Evolutionary conservation across 2,329 filamentous ascomycete genomes (phyloP).

Genomic region (Aureobasidium musti): DNA sequence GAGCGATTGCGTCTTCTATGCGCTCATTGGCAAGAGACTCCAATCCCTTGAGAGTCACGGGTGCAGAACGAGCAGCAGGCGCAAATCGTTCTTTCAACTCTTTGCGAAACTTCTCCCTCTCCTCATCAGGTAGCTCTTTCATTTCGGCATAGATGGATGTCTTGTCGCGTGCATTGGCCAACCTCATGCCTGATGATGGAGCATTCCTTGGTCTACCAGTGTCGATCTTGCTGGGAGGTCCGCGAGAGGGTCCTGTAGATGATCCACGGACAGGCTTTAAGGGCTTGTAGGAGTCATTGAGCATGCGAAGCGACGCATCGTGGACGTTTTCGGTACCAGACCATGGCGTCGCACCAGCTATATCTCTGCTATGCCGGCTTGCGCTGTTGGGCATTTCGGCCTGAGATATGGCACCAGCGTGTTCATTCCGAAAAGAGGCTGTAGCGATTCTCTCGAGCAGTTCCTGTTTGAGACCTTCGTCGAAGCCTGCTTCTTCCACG

Average conservation of each 20-base stretch:
- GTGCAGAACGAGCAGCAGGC: conserved; percentile 70
- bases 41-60: conserved; percentile 75
- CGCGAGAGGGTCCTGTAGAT: conserved; percentile 41
- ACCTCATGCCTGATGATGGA: conserved; percentile 49
- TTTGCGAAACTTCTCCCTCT: conserved; percentile 69
- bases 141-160: conserved; percentile 58
- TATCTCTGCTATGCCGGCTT: conserved; percentile 66
- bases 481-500: conserved; percentile 64
- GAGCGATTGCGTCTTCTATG: conserved; percentile 90
- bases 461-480: conserved; percentile 59
- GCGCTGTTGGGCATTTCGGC: conserved; percentile 60
- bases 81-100: conserved; percentile 81
- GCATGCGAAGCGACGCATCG: conserved; percentile 80
- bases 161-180: conserved; percentile 61
- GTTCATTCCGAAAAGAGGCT: conserved; percentile 56
- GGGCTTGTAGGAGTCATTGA: conserved; percentile 63
- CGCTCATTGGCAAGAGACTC: conserved; percentile 83
- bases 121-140: conserved; percentile 65
- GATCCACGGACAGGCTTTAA: conserved; percentile 45
- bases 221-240: conserved; percentile 49
- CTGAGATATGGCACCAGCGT: conserved; percentile 57
- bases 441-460: conserved; percentile 61
- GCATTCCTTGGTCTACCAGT: conserved; percentile 44
- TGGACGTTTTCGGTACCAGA: conserved; percentile 71
- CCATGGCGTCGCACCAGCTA: conserved; percentile 72